phyloP scores from a whole-genome alignment of 768 basidiomycete genomes.

The Pisolithus albus region DNA sequence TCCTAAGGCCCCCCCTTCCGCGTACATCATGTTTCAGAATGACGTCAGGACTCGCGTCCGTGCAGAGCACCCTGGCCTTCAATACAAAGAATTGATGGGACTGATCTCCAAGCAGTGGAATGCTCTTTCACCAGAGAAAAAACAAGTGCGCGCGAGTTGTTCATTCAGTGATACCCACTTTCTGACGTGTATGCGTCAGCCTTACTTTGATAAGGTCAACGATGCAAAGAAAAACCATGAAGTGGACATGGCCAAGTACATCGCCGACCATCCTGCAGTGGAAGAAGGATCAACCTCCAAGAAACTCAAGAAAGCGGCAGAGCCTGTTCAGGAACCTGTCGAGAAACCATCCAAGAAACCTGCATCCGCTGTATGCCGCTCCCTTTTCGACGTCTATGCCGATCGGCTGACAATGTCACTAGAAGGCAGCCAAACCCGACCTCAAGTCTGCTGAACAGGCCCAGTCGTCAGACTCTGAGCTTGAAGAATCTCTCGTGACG shows the following conservation, averaged over 20 bases:
- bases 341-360: constrained; percentile 23
- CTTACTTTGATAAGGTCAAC: constrained; percentile 36
- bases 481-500: constrained; percentile 14
- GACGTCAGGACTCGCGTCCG: constrained; percentile 73
- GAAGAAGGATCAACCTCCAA: constrained; percentile 41
- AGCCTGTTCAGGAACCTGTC: constrained; percentile 27
- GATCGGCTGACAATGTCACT: constrained; percentile 9
- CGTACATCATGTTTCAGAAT: constrained; percentile 94
- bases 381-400: constrained; percentile 2
- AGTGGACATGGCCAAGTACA: constrained; percentile 58
- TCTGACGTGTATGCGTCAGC: constrained; percentile 13
- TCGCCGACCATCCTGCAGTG: constrained; percentile 44
- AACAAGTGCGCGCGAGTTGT: constrained; percentile 50
- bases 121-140: constrained; percentile 57
- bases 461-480: constrained; percentile 27
- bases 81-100: constrained; percentile 65
- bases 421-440: constrained; percentile 20
- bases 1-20: constrained; percentile 88
- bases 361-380: constrained; percentile 12
- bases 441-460: constrained; percentile 21
- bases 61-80: constrained; percentile 52
- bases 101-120: constrained; percentile 74
- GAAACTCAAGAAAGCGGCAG: constrained; percentile 12
- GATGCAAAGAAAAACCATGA: constrained; percentile 61
- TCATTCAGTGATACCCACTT: not conserved